These are phyloP conservation scores for Candida silvatica DNA, from an alignment of 805 yeast species.

Conservation along the genomic window DNA sequence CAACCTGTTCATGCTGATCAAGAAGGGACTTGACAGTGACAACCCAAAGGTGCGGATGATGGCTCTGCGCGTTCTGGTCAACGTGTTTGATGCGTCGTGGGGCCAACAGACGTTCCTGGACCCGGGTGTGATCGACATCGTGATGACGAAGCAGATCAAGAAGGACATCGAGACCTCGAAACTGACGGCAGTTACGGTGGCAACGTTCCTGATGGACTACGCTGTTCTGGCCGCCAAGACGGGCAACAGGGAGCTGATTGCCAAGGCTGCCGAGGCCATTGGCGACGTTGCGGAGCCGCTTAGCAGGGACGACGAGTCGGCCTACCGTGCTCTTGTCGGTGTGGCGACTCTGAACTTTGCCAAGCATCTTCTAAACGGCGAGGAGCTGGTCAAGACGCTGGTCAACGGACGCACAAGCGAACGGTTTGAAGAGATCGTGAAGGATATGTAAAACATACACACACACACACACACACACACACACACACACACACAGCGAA, in stretches of 20 bases:
- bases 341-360: conserved; percentile 46
- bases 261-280: conserved; percentile 17
- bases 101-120: conserved; percentile 37
- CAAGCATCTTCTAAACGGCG: conserved; percentile 7
- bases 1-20: conserved; percentile 30
- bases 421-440: conserved; percentile 14
- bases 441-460: conserved; percentile 11
- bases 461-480: too few relatives aligned
- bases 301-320: conserved; percentile 47
- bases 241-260: conserved; percentile 20
- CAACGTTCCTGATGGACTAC: conserved; percentile 45
- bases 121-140: conserved; percentile 29
- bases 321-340: conserved; percentile 55
- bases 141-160: conserved; percentile 20
- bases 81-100: conserved; percentile 42
- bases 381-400: conserved; percentile 5
- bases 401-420: conserved; percentile 6
- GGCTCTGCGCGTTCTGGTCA: conserved; percentile 48
- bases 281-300: conserved; percentile 9
- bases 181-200: conserved; percentile 25
- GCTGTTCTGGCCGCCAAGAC: conserved; percentile 28
- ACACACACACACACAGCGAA: too few relatives aligned
- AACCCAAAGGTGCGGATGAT: conserved; percentile 37
- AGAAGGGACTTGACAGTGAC: conserved; percentile 28
- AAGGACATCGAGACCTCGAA: conserved; percentile 8